Evolutionary conservation across 2,329 filamentous ascomycete species (phyloP).

Genomic region (Ceratocystis lukuohia): DNA sequence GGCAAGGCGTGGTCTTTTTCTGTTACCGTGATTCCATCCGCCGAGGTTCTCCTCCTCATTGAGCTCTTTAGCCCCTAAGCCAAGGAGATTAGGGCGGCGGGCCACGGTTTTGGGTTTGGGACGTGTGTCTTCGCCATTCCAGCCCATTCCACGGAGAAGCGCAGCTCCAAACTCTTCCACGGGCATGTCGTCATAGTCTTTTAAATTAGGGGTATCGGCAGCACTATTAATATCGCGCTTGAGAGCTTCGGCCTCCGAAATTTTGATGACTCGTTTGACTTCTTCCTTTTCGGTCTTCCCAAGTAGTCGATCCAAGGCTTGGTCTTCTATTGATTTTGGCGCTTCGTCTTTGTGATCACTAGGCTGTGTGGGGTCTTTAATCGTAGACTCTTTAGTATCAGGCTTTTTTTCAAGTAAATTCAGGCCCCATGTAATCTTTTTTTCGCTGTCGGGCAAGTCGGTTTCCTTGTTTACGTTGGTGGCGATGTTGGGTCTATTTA

Average conservation of each 20-base stretch:
- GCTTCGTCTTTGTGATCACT: constrained; percentile 8
- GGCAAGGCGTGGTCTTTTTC: constrained; percentile 34
- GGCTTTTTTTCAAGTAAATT: constrained; percentile 18
- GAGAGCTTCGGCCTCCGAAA: constrained; percentile 56
- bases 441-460: constrained; percentile 32
- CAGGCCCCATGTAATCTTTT: constrained; percentile 44
- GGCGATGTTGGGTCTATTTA: not conserved
- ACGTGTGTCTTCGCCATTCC: constrained; percentile 56
- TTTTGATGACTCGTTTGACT: constrained; percentile 38
- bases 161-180: constrained; percentile 92
- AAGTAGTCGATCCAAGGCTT: constrained; percentile 55
- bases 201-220: constrained; percentile 61
- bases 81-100: constrained; percentile 65
- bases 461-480: not conserved
- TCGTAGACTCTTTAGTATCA: not conserved
- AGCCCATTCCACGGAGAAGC: constrained; percentile 84
- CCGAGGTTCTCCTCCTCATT: constrained; percentile 60
- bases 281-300: constrained; percentile 33
- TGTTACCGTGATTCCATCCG: constrained; percentile 61
- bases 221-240: constrained; percentile 55
- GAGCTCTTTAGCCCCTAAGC: constrained; percentile 76
- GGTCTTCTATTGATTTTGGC: constrained; percentile 30
- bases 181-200: constrained; percentile 77
- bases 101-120: constrained; percentile 48
- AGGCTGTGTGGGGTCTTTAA: not conserved